Evolutionary conservation across 306 rosid species (phyloP).

Genomic region (Arachis hypogaea): DNA sequence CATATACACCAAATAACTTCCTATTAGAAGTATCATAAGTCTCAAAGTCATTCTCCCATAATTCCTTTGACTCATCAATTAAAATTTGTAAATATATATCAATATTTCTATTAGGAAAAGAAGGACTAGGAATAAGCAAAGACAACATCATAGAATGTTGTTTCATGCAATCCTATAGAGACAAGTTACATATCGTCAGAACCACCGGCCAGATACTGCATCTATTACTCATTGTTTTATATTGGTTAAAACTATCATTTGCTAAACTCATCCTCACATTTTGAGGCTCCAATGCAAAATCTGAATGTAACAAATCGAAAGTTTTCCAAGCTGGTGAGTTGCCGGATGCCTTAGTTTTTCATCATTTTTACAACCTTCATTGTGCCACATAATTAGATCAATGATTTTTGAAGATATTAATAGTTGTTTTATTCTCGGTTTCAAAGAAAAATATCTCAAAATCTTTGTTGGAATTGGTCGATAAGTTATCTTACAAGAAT

Average conservation of each 20-base stretch:
- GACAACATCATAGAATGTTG: too few species aligned
- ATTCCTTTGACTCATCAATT: not conserved
- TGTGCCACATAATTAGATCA: not conserved
- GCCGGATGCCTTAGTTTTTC: not conserved
- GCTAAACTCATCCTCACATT: not conserved
- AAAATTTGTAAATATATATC: not conserved
- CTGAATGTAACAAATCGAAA: not conserved
- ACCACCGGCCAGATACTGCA: not conserved
- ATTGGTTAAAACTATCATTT: not conserved
- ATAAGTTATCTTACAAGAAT: not conserved
- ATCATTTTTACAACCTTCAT: not conserved
- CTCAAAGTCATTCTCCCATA: not conserved
- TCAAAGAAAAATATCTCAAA: not conserved
- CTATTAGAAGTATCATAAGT: constrained; percentile 1
- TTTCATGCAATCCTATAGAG: not conserved
- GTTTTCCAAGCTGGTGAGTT: not conserved
- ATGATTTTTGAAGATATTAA: not conserved
- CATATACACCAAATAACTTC: not conserved
- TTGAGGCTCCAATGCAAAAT: not conserved
- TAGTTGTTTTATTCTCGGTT: not conserved
- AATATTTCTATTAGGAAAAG: too few species aligned
- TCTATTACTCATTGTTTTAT: not conserved
- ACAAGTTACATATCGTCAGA: not conserved
- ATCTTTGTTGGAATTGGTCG: not conserved
- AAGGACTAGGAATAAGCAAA: too few species aligned